Evolutionary conservation across 164 flowering plant species (phyloP).

Genomic region (Macadamia tetraphylla): DNA sequence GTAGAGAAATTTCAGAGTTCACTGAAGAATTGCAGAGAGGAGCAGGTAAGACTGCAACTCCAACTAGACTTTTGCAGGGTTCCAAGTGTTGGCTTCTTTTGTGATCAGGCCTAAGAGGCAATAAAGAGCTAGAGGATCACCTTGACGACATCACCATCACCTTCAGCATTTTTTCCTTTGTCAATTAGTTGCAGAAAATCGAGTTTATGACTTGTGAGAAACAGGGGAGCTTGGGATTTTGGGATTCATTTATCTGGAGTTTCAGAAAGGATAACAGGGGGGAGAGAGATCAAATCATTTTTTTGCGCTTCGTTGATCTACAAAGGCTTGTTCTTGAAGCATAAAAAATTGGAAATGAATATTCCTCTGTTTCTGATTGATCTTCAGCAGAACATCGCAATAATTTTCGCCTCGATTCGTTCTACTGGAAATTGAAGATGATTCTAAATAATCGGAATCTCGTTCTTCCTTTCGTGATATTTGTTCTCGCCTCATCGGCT

Average conservation of each 20-base stretch:
- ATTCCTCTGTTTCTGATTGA: neutral
- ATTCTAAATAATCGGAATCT: neutral
- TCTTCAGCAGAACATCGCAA: neutral
- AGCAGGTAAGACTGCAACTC: too few relatives aligned
- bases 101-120: neutral
- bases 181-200: neutral
- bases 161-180: neutral
- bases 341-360: too few relatives aligned
- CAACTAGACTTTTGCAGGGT: neutral
- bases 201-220: neutral
- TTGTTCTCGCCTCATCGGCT: neutral
- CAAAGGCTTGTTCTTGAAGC: too few relatives aligned
- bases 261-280: neutral
- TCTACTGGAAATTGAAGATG: neutral
- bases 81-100: neutral
- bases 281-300: neutral
- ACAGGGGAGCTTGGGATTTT: neutral
- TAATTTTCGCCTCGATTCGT: neutral
- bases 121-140: neutral
- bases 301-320: neutral
- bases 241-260: too few relatives aligned
- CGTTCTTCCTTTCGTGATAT: conserved; percentile 5
- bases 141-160: neutral
- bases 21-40: neutral
- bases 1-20: neutral